These are phyloP conservation scores for Eucalyptus cloeziana DNA, from an alignment of 345 rosid species.

Conservation along the genomic window DNA sequence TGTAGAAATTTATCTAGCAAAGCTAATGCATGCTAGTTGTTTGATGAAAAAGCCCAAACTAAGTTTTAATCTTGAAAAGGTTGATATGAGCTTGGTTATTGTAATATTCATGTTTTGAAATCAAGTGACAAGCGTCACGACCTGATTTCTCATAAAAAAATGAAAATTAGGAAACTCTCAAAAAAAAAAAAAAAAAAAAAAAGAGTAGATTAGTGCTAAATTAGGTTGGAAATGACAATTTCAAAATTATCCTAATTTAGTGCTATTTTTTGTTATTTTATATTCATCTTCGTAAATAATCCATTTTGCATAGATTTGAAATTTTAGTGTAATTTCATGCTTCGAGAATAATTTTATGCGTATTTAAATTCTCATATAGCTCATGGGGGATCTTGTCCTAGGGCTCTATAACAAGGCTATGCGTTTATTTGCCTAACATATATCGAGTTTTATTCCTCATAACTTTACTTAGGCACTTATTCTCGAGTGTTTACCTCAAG, in stretches of 20 bases:
- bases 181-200: too few relatives aligned
- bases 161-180: background rate
- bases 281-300: background rate
- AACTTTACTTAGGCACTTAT: background rate
- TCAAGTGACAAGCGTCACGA: background rate
- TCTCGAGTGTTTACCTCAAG: background rate
- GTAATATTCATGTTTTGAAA: background rate
- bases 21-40: rapidly evolving
- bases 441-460: background rate
- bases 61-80: background rate
- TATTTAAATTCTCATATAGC: background rate
- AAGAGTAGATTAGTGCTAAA: background rate
- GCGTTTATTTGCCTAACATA: background rate
- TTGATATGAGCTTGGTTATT: background rate
- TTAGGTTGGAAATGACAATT: background rate
- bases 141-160: too few relatives aligned
- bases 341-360: background rate
- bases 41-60: background rate
- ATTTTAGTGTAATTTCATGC: background rate
- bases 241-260: background rate
- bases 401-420: background rate
- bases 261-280: background rate
- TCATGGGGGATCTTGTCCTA: background rate
- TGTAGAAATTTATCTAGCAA: too few relatives aligned
- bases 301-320: background rate